Evolutionary conservation across 495 filamentous ascomycete genomes (phyloP).

Genomic region (Xylaria grammica): DNA sequence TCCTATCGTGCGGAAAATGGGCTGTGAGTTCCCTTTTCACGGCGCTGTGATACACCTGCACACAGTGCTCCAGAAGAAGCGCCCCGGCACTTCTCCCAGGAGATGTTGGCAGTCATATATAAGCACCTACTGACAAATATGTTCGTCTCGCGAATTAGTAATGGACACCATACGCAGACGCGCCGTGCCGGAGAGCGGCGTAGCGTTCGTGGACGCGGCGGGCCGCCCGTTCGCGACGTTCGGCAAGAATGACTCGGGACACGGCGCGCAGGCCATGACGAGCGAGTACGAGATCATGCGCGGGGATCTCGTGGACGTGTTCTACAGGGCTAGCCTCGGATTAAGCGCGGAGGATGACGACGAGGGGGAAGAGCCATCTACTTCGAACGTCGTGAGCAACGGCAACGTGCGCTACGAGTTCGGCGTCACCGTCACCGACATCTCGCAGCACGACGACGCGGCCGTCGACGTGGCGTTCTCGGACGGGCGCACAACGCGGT

Average conservation of each 20-base stretch:
- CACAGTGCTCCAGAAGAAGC: no score
- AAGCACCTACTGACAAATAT: background rate
- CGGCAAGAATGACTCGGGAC: slow-evolving; percentile 39
- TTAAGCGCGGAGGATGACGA: slow-evolving; percentile 28
- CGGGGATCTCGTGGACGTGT: slow-evolving; percentile 51
- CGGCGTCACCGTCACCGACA: slow-evolving; percentile 1
- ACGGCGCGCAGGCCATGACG: slow-evolving; percentile 47
- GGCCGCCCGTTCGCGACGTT: slow-evolving; percentile 46
- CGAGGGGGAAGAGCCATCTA: background rate
- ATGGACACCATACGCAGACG: slow-evolving; percentile 46
- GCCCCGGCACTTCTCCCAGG: no score
- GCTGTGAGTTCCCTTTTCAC: slow-evolving; percentile 26
- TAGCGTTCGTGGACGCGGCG: slow-evolving; percentile 45
- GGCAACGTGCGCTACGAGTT: slow-evolving; percentile 30
- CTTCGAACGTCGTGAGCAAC: background rate
- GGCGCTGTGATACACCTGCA: no score
- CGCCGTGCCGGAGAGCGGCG: slow-evolving; percentile 42
- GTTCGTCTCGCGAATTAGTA: slow-evolving; percentile 20
- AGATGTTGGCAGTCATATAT: no score
- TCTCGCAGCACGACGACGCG: slow-evolving; percentile 24
- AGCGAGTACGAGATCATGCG: slow-evolving; percentile 62
- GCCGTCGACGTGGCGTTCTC: slow-evolving; percentile 37
- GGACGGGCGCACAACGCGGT: slow-evolving; percentile 38
- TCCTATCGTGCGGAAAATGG: slow-evolving; percentile 54
- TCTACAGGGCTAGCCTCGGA: slow-evolving; percentile 52